Base-by-base conservation (phyloP, 495 filamentous ascomycete species). In the Copromyces sp. region DNA sequence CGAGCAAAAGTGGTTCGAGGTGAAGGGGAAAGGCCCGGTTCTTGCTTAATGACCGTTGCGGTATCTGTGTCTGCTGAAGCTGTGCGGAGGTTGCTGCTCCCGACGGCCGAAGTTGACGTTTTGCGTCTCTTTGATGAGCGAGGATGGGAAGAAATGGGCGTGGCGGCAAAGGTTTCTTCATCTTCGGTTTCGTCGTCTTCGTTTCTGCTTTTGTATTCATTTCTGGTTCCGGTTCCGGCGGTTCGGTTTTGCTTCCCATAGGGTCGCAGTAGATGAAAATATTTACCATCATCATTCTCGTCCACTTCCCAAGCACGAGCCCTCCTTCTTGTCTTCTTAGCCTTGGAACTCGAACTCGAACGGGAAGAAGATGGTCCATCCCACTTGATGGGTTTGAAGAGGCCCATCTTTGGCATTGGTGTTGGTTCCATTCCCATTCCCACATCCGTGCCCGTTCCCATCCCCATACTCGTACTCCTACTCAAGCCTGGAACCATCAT, bases 251-350 rank as follows among this genome's bases (percentile, higher is more conserved):
- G 45, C 0, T 0, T 7, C 24, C 0, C 45, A 7, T 14, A 6
- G 24, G 45, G 14, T 29, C 44, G 44, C 9, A 3, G 44, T 9
- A 11, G n/a, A 47, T 0, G 44, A 9, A 11, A 8, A 47, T 47
- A 0, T 4, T 7, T 2, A 6, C 1, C 3, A 9, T 7, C 5
- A 6, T 0, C 3, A 0, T 1, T 3, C 3, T 11, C 44, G 9
- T 45, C 9, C 17, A 29, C 2, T 59, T 29, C 20, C 47, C 47
- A 59, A 3, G 20, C 47, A 14, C 47, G 47, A 29, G 20, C 2
- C 11, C 45, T 53, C 11, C 4, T 53, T 0, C 35, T 37, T 37
- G 5, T 37, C 35, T 37, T 37, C 20, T 1, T 53, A 14, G 39
- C 39, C 12, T 40, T 39, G 4, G n/a, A 3, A 1, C 11, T 47